A percentile compares a stretch with the other conserved stretches of the same genome.
Conservation (phyloP, 2,329 filamentous ascomycete species). For the Fusarium dimerum region DNA sequence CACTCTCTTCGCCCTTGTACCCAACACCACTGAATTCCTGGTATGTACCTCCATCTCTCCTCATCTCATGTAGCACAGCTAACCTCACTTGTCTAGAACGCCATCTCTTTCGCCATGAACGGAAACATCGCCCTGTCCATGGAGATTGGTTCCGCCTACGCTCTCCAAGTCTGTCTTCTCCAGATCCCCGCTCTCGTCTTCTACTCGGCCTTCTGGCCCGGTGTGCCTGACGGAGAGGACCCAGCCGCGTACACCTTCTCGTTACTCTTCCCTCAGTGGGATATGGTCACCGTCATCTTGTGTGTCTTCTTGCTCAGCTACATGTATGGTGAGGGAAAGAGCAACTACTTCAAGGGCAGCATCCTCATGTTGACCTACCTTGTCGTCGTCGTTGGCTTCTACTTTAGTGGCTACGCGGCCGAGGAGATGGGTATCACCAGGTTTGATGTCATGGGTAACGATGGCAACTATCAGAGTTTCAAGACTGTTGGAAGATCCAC, state of each 20-base stretch:
- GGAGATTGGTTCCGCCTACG: constrained; percentile 98
- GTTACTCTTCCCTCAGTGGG: constrained; percentile 97
- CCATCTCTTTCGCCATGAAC: constrained; percentile 99
- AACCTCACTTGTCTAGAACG: constrained; percentile 61
- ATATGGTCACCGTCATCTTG: constrained; percentile 95
- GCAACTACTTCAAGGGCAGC: constrained; percentile 99
- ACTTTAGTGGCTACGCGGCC: constrained; percentile 66
- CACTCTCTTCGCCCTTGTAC: constrained; percentile 92
- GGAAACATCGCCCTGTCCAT: constrained; percentile 98
- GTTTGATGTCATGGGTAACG: constrained; percentile 54
- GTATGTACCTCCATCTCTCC: constrained; percentile 48
- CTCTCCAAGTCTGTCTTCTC: constrained; percentile 90
- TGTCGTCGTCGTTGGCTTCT: constrained; percentile 90
- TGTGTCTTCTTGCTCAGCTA: constrained; percentile 96
- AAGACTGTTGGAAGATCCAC: constrained; percentile 54
- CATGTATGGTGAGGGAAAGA: constrained; percentile 98
- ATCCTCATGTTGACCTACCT: constrained; percentile 92
- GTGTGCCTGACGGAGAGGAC: constrained; percentile 38
- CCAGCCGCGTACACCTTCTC: constrained; percentile 68
- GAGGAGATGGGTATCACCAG: constrained; percentile 46
- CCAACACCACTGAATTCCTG: constrained; percentile 97
- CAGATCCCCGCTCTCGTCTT: constrained; percentile 92
- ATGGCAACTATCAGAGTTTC: constrained; percentile 52
- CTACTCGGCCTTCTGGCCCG: constrained; percentile 77
- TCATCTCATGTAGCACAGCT: neutral